These are phyloP conservation scores for Cyberlindnera suaveolens DNA, from an alignment of 805 yeast genomes.

Conservation along the genomic window DNA sequence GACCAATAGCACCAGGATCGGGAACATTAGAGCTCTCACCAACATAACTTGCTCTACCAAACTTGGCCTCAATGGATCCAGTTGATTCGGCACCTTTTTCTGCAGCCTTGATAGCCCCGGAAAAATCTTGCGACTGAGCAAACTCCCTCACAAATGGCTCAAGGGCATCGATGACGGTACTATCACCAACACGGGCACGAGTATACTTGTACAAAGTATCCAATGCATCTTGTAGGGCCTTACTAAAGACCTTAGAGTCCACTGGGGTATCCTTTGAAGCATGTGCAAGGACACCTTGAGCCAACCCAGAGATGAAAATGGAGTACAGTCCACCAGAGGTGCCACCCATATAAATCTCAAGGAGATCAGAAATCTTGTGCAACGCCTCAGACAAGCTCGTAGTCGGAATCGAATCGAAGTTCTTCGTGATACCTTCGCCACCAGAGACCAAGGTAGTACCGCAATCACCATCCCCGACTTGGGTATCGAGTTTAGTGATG, in stretches of 20 bases:
- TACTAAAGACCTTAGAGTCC: constrained; percentile 31
- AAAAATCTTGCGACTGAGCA: constrained; percentile 41
- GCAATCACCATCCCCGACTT: constrained; percentile 96
- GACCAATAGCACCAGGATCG: constrained; percentile 93
- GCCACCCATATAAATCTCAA: constrained; percentile 94
- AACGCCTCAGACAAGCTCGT: constrained; percentile 46
- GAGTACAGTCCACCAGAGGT: constrained; percentile 93
- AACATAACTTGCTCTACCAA: constrained; percentile 93
- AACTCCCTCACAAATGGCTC: constrained; percentile 78
- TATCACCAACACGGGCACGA: constrained; percentile 81
- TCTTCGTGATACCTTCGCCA: constrained; percentile 60
- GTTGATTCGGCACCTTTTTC: constrained; percentile 72
- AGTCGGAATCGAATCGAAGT: constrained; percentile 38
- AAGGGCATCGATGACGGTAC: constrained; percentile 83
- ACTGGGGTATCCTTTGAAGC: constrained; percentile 23
- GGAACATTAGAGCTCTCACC: constrained; percentile 66
- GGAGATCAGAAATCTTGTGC: constrained; percentile 70
- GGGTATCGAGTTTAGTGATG: constrained; percentile 78
- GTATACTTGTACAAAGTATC: constrained; percentile 79
- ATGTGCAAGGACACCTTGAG: constrained; percentile 38
- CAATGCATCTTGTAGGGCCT: constrained; percentile 52
- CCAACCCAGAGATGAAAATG: constrained; percentile 74
- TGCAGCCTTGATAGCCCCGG: constrained; percentile 63
- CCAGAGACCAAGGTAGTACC: constrained; percentile 88
- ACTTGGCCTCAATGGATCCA: constrained; percentile 68